These are phyloP conservation scores for Davidsoniella neocaledoniae DNA, from an alignment of 2,329 filamentous ascomycete species.

Conservation along the genomic window DNA sequence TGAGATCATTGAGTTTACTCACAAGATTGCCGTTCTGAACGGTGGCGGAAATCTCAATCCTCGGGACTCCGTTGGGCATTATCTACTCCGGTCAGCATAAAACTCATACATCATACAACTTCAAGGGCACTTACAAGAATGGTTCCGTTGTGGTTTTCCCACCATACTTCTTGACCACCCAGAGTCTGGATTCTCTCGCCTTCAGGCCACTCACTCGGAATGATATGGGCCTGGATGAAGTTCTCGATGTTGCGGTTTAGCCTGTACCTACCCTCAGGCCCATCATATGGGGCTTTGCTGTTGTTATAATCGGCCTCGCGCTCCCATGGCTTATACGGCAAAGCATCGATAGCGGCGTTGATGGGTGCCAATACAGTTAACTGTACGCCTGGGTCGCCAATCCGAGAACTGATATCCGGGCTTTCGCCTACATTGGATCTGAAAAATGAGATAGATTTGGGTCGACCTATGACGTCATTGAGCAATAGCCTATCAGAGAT, in stretches of 20 bases:
- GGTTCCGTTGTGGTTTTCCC: constrained; percentile 53
- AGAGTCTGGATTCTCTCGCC: constrained; percentile 48
- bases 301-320: constrained; percentile 59
- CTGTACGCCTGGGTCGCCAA: constrained; percentile 50
- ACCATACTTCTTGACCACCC: constrained; percentile 59
- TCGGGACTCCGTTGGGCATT: constrained; percentile 64
- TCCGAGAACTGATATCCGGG: constrained; percentile 46
- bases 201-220: constrained; percentile 59
- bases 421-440: constrained; percentile 65
- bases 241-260: constrained; percentile 58
- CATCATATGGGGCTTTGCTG: constrained; percentile 55
- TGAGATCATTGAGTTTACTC: constrained; percentile 15
- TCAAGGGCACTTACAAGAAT: background rate
- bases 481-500: constrained; percentile 36
- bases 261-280: constrained; percentile 54
- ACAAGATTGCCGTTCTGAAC: constrained; percentile 77
- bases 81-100: constrained; percentile 29
- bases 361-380: constrained; percentile 77
- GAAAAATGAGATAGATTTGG: constrained; percentile 69
- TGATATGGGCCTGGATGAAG: constrained; percentile 77
- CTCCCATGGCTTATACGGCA: constrained; percentile 81
- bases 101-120: constrained; percentile 4
- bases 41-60: constrained; percentile 54
- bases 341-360: constrained; percentile 60
- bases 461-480: constrained; percentile 67